Base-by-base conservation (phyloP, 257 asterid genomes). In the Solanum habrochaites region DNA sequence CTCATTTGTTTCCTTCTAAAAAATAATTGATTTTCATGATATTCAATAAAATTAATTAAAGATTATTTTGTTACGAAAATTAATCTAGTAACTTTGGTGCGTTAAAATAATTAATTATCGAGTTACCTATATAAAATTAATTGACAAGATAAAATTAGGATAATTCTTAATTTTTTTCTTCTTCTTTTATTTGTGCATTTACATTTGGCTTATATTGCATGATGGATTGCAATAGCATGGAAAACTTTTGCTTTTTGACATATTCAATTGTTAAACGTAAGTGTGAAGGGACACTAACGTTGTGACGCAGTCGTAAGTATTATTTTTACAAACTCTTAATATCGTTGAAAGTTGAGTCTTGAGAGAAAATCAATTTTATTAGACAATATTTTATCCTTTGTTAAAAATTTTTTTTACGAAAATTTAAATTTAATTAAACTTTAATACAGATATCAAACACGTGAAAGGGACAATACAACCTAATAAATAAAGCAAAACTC, bases 391-490 rank as follows among this genome's bases (percentile, higher is more conserved):
- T 66, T 25, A n/a, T 23, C 0, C 6, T 2, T n/a, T 1, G 27
- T 1, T 66, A 1, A 12, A 1, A 23, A 4, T 0, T 4, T 66
- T 25, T 27, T 27, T 0, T 1, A 29, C 0, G 0, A 6, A 6
- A 31, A 70, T 31, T 3, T 8, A 3, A 31, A 70, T 70, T 67
- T 70, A 70, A 0, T 70, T 1, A 0, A 16, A 3, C 0, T 2
- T 7, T 0, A 31, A 15, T 70, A 31, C 0, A 32, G 4, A 16
- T 70, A 31, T 15, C 2, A 1, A 66, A 66, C 6, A 25, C 7
- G 60, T 75, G 14, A 45, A 67, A 43, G 25, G 83, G 39, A 10
- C 40, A 25, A 15, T 4, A 11, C 8, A 25, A 78, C 37, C 64
- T 8, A 78, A 25, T 78, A n/a, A 71, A 71, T 73, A 73, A 73